Evolutionary conservation across 345 rosid species (phyloP).

Genomic region (Populus deltoides): DNA sequence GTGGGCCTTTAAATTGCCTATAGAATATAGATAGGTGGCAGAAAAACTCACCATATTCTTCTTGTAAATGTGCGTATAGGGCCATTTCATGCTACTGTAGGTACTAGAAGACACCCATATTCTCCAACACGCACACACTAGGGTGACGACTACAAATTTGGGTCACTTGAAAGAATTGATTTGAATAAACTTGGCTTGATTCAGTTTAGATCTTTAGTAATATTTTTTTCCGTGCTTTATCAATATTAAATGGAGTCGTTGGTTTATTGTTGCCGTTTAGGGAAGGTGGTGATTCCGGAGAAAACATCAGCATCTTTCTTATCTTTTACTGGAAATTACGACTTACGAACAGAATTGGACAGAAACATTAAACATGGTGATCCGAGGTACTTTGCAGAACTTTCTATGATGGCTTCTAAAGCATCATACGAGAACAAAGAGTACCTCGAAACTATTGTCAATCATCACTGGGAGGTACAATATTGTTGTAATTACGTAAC

Average conservation of each 20-base stretch:
- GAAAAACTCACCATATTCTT: too few species aligned
- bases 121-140: too few species aligned
- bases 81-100: too few species aligned
- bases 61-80: too few species aligned
- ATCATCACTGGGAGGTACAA: slow-evolving; percentile 54
- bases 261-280: slow-evolving; percentile 20
- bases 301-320: slow-evolving; percentile 37
- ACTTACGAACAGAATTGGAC: slow-evolving; percentile 49
- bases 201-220: too few species aligned
- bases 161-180: too few species aligned
- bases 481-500: too few species aligned
- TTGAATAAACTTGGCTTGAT: too few species aligned
- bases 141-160: too few species aligned
- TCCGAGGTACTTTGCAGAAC: slow-evolving; percentile 41
- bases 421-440: slow-evolving; percentile 61
- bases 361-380: slow-evolving; percentile 35
- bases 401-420: slow-evolving; percentile 68
- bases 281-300: slow-evolving; percentile 44
- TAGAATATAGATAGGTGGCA: too few species aligned
- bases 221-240: background rate
- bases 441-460: slow-evolving; percentile 37
- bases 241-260: background rate
- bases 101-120: too few species aligned
- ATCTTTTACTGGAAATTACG: slow-evolving; percentile 45
- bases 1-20: too few species aligned